phyloP scores from a whole-genome alignment of 306 rosid genomes.

The Cicer yamashitae region DNA sequence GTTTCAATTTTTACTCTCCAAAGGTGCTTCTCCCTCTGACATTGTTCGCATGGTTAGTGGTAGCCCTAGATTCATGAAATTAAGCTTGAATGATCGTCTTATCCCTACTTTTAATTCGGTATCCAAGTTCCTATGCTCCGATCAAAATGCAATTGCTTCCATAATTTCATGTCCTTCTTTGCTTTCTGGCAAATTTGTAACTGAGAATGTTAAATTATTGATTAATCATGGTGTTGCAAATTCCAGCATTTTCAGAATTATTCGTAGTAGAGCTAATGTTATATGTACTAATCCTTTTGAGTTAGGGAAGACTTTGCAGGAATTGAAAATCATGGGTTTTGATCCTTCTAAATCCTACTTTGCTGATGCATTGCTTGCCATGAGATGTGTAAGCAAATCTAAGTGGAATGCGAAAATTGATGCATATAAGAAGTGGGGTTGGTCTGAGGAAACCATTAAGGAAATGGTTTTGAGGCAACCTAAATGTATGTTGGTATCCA shows the following conservation, averaged over 20 bases:
- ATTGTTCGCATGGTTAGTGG: not conserved
- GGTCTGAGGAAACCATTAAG: slow-evolving; percentile 52
- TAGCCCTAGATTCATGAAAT: not conserved
- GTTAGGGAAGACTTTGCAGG: slow-evolving; percentile 7
- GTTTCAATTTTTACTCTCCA: slow-evolving; percentile 42
- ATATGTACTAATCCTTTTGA: not conserved
- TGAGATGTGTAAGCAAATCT: slow-evolving; percentile 33
- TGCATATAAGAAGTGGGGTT: slow-evolving; percentile 62
- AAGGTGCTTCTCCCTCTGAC: slow-evolving; percentile 35
- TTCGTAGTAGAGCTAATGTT: not conserved
- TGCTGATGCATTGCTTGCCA: slow-evolving; percentile 46
- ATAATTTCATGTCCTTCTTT: not conserved
- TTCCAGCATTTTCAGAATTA: not conserved
- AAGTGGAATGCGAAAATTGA: slow-evolving; percentile 54
- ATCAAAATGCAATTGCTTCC: not conserved
- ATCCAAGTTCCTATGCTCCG: not conserved
- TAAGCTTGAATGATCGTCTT: slow-evolving; percentile 3
- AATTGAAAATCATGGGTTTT: slow-evolving; percentile 55
- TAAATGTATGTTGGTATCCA: slow-evolving; percentile 42
- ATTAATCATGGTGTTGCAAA: not conserved
- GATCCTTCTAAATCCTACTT: slow-evolving; percentile 39
- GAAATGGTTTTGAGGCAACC: slow-evolving; percentile 50
- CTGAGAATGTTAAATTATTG: not conserved
- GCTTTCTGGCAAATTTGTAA: not conserved
- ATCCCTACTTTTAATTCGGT: slow-evolving; percentile 21